Percentiles rank a stretch among this genome's conserved stretches.
Conservation (phyloP, 2,329 filamentous ascomycete genomes). For the Sporothrix protearum region DNA sequence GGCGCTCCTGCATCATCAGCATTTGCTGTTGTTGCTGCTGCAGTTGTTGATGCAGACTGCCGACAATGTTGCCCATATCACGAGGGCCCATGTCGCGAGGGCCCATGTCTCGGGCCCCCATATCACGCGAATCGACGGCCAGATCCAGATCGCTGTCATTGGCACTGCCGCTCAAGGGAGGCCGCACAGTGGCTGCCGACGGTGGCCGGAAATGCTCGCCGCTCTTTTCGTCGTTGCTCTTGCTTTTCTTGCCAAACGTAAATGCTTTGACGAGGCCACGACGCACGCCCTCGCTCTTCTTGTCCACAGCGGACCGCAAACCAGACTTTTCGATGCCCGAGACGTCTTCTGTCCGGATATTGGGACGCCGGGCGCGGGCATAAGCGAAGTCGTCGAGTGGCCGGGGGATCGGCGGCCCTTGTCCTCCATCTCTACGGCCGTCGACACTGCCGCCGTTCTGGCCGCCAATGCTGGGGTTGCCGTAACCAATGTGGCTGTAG, state of each 20-base stretch:
- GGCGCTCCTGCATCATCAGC: constrained; percentile 19
- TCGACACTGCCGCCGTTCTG: constrained; percentile 41
- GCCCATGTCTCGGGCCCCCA: background rate
- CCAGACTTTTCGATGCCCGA: constrained; percentile 55
- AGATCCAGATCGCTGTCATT: constrained; percentile 27
- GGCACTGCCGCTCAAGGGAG: constrained; percentile 27
- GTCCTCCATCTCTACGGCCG: constrained; percentile 34
- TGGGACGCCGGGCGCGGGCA: constrained; percentile 42
- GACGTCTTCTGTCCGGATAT: constrained; percentile 48
- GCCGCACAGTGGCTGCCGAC: constrained; percentile 41
- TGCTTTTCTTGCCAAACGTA: constrained; percentile 49
- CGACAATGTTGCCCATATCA: constrained; percentile 14
- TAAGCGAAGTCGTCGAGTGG: constrained; percentile 45
- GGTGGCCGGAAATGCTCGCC: constrained; percentile 36
- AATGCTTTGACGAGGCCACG: constrained; percentile 54
- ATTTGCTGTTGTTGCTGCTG: constrained; percentile 23
- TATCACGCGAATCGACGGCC: constrained; percentile 26
- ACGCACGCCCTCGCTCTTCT: constrained; percentile 53
- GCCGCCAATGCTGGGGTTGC: constrained; percentile 36
- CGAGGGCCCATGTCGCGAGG: background rate
- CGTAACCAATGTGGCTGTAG: constrained; percentile 32
- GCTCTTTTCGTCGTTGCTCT: constrained; percentile 30
- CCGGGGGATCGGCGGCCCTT: constrained; percentile 29
- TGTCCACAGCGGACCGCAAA: constrained; percentile 51
- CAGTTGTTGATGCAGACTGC: constrained; percentile 15